Evolutionary conservation across 208 protist genomes (phyloP).

Genomic region (Acanthamoeba culbertsoni): DNA sequence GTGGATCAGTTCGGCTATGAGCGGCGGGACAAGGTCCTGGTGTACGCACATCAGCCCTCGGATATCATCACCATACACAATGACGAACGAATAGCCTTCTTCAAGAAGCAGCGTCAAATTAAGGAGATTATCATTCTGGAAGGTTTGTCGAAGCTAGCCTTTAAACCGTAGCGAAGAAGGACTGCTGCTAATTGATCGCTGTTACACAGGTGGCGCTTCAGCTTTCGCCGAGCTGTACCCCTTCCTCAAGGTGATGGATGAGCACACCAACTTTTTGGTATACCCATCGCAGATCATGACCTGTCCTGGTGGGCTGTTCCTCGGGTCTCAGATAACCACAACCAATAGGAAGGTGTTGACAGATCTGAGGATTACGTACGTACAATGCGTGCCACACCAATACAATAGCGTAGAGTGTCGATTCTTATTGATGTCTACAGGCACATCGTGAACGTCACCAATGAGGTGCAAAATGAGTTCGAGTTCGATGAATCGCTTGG

Average conservation of each 20-base stretch:
- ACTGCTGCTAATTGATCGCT: background rate
- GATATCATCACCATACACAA: background rate
- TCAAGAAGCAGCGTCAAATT: background rate
- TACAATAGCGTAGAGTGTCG: background rate
- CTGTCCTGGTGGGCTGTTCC: background rate
- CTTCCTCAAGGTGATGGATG: background rate
- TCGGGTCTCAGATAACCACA: background rate
- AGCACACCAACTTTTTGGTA: background rate
- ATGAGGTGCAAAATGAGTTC: background rate
- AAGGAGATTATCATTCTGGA: background rate
- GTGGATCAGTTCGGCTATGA: background rate
- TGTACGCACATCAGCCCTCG: background rate
- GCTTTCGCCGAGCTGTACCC: background rate
- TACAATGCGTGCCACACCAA: background rate
- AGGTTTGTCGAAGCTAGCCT: background rate
- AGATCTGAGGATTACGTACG: slow-evolving; percentile 10
- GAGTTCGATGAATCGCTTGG: background rate
- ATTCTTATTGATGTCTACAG: background rate
- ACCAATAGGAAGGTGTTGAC: background rate
- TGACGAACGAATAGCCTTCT: background rate
- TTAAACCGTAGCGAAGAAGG: background rate
- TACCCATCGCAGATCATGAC: slow-evolving; percentile 4
- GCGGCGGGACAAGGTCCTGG: slow-evolving; percentile 15
- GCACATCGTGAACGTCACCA: slow-evolving; percentile 26
- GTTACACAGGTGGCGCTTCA: background rate